phyloP scores from a whole-genome alignment of 345 rosid species.

The Citrus medica region DNA sequence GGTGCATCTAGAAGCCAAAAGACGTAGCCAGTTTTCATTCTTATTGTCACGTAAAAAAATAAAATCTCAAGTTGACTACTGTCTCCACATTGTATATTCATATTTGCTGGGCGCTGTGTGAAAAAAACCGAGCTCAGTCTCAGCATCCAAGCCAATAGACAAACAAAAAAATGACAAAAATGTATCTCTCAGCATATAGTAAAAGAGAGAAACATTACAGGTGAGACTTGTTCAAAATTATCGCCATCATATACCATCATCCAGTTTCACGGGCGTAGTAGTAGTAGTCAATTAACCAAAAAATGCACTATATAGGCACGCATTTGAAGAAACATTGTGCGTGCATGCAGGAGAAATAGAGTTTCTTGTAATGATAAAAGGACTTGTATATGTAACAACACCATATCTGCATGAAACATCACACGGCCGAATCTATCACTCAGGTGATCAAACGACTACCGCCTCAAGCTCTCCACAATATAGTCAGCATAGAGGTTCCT shows the following conservation, averaged over 20 bases:
- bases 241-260: conserved; percentile 29
- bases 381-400: conserved; percentile 5
- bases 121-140: neutral
- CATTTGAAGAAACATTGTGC: conserved; percentile 3
- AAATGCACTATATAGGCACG: conserved; percentile 7
- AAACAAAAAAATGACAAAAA: neutral
- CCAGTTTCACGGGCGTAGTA: neutral
- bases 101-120: too few species aligned
- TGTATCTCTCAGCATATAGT: neutral
- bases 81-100: neutral
- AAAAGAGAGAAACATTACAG: conserved; percentile 6
- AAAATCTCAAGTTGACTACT: neutral
- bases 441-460: conserved; percentile 25
- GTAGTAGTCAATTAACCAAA: conserved; percentile 9
- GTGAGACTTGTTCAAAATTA: conserved; percentile 12
- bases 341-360: neutral
- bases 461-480: conserved; percentile 70
- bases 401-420: neutral
- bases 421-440: neutral
- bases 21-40: neutral
- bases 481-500: conserved; percentile 94
- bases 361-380: conserved; percentile 14
- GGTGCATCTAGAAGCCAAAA: too few species aligned
- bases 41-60: neutral
- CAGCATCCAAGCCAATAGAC: neutral